Base-by-base conservation (phyloP, 2,329 filamentous ascomycete species). In the Triangularia verruculosa region DNA sequence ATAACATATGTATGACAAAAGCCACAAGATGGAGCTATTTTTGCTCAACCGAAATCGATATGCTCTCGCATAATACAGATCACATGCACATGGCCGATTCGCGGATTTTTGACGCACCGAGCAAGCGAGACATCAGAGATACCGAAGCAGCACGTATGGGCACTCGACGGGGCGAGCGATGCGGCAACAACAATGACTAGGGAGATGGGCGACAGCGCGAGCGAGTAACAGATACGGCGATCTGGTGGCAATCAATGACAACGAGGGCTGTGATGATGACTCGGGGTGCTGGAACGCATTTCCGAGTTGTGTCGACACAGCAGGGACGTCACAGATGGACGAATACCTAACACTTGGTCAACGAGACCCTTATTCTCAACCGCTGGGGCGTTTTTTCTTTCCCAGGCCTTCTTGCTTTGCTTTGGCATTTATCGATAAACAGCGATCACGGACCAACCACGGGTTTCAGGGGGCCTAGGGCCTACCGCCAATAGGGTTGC, bases 81-180 rank as follows among this genome's bases (percentile, higher is more conserved):
- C 39, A 47, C n/a, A 43, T 27, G 25, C 32, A 58, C 25, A 25
- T 34, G 17, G 39, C 20, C 57, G 57, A 59, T 59, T 59, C 57
- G 57, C 57, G 57, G 57, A 43, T 22, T 47, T 25, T 58, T 43
- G n/a, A 47, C 32, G 39, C 51, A 54, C 25, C 51, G 17, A 54
- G 25, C 22, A 54, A 54, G 51, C 51, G 22, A 17, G 51, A 13
- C 22, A 24, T 8, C 22, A 52, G 51, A 28, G 12, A 8, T 12
- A 47, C n/a, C 39, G n/a, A 47, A 47, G 39, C 39, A 47, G n/a
- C 17, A 17, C n/a, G n/a, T 20, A 47, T 47, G n/a, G 6, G 20
- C 22, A 27, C 25, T 24, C 51, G 22, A 54, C 12, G 51, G 20
- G 24, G 25, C 22, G 20, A 25, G 51, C 15, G 51, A 27, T 54